Evolutionary conservation across 345 rosid genomes (phyloP), one percentile per base, ranked within the genome.

Genomic region (Lenwebbia sp.): DNA sequence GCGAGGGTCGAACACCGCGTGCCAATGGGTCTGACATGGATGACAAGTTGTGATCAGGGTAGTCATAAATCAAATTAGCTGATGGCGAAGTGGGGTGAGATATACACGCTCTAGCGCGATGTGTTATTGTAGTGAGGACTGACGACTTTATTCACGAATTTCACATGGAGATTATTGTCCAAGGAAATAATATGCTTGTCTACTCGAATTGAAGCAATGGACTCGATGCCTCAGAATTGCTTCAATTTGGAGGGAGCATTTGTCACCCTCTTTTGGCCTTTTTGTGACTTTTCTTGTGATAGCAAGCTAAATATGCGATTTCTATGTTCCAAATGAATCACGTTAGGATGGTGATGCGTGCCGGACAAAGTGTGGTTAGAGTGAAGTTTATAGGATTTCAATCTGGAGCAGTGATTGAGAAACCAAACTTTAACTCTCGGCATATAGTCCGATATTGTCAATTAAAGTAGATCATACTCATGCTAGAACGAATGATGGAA

Each of bases 1-100:
- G 33, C 2, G 1, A 0, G 22, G 1, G 12, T 62, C 23, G 3
- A 40, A 65, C 44, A 17, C 76, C 1, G 1, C 3, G 0, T 30
- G 23, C 41, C 23, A 2, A 65, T 30, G 4, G 7, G 5, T 14
- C 2, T 5, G 2, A 6, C 37, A 6, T n/a, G 37, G 33, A n/a
- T 60, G 0, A 60, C 21, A 6, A n/a, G 1, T 28, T 0, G 10
- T 60, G 40, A 60, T 60, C 37, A 60, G 1, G 0, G 8, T 58
- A 15, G 6, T 5, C 37, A 13, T 4, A 55, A 55, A 55, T 4
- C 58, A 55, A 12, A 55, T 55, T 6, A 26, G 6, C 6, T 57
- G 7, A 55, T 2, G 5, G 13, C 4, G 12, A 56, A 5, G 5
- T 25, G 13, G 13, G 0, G 12, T 56, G 13, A 23, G 56, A 54